phyloP scores from a whole-genome alignment of 331 rosid genomes.

The Spiraea crenata region DNA sequence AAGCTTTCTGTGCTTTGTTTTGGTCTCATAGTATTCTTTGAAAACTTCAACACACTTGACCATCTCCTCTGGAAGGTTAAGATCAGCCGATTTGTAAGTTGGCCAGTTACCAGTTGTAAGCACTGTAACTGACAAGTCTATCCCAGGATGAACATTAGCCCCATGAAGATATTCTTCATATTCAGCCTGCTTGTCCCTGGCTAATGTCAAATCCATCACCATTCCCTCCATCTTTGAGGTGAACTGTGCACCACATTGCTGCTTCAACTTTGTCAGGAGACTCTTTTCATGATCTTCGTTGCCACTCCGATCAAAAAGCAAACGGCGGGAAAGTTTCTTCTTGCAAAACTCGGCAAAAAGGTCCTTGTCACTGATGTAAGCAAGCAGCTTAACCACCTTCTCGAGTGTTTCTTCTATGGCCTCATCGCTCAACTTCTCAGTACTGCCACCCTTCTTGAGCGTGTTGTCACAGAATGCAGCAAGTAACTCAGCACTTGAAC shows the following conservation, averaged over 20 bases:
- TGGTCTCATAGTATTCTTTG: constrained; percentile 59
- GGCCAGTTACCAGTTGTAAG: constrained; percentile 94
- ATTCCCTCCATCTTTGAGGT: constrained; percentile 95
- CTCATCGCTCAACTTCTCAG: no score
- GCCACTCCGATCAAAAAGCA: constrained; percentile 75
- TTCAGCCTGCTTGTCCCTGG: constrained; percentile 55
- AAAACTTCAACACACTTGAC: constrained; percentile 77
- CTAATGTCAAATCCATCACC: constrained; percentile 72
- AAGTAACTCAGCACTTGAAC: no score
- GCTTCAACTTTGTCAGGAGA: constrained; percentile 67
- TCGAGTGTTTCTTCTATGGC: no score
- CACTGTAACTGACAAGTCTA: constrained; percentile 69
- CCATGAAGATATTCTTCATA: constrained; percentile 62
- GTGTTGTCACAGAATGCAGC: no score
- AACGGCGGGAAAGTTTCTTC: constrained; percentile 82
- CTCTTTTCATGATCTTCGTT: constrained; percentile 70
- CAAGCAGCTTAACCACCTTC: no score
- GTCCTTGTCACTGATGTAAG: no score
- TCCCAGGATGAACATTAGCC: constrained; percentile 50
- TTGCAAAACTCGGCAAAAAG: constrained; percentile 15
- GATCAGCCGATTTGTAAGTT: constrained; percentile 68
- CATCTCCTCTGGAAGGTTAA: constrained; percentile 77
- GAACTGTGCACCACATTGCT: constrained; percentile 80
- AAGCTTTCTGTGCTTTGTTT: constrained; percentile 64
- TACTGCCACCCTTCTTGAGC: no score